Evolutionary conservation across 2,329 filamentous ascomycete genomes (phyloP), one percentile per base, ranked within the genome.

Genomic region (Ilyonectria destructans): DNA sequence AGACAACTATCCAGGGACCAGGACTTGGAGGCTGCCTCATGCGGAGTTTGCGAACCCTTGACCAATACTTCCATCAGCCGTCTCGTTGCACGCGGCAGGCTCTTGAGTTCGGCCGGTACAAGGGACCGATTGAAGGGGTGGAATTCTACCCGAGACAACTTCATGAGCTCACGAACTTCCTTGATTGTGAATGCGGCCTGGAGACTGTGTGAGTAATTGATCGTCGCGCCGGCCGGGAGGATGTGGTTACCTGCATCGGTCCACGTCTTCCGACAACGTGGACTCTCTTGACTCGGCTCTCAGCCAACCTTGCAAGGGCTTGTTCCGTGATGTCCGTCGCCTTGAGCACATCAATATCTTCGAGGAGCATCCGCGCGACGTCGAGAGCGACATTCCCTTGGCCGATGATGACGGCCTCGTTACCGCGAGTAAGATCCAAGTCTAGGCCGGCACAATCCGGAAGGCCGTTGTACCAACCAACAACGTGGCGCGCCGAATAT

Each of bases 401-500:
- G 2, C 96, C 96, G 71, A 99, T 91, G 55, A 99, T 87, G 35
- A 98, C 90, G 1, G 94, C 96, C 69, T 95, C 91, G 58, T 97
- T 94, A 0, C 92, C 93, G 10, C 86, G 85, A 1, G 90, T 88
- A 29, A 98, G 86, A 77, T 94, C 89, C 0, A 95, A 93, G n/a
- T 88, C 84, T 8, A 97, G 83, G 73, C 88, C 81, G 21, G 92
- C 88, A 77, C 93, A 93, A 74, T 97, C 93, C 0, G 96, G 96
- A 3, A 97, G 86, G 3, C 96, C 96, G 80, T 99, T 99, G 81
- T 99, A 99, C 96, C 96, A 99, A 19, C 95, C 96, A 1, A 99
- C 96, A 79, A 98, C 98, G 45, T 95, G 92, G 31, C 96, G 90
- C 2, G 96, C 96, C 8, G 95, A 97, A 78, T 95, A 92, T 19